Evolutionary conservation across 2,329 filamentous ascomycete genomes (phyloP).

Genomic region (Coniochaeta sp.): DNA sequence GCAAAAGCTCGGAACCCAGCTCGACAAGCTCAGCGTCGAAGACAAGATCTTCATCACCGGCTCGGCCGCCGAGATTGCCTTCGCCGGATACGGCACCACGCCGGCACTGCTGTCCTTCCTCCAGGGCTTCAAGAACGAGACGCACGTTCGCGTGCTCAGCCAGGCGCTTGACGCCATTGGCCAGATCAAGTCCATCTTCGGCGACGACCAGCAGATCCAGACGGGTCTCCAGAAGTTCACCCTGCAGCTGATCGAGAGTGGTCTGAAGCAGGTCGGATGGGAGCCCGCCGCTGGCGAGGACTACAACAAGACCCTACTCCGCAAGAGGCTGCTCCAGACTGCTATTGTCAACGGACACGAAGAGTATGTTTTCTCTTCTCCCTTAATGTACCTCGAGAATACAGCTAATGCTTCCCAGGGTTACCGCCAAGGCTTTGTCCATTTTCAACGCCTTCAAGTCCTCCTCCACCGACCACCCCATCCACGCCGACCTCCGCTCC

Average conservation of each 20-base stretch:
- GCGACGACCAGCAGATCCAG: slow-evolving; percentile 64
- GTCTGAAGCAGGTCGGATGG: slow-evolving; percentile 78
- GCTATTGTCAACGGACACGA: slow-evolving; percentile 74
- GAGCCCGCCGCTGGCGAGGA: slow-evolving; percentile 72
- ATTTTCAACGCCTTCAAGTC: slow-evolving; percentile 75
- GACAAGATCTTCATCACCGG: slow-evolving; percentile 92
- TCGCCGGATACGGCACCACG: slow-evolving; percentile 79
- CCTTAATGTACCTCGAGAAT: no score
- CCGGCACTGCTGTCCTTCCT: slow-evolving; percentile 76
- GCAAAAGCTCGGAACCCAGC: slow-evolving; percentile 69
- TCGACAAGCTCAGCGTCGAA: slow-evolving; percentile 68
- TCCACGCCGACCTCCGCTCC: slow-evolving; percentile 75
- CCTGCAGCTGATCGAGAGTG: slow-evolving; percentile 66
- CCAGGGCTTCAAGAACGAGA: slow-evolving; percentile 75
- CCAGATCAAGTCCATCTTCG: slow-evolving; percentile 78
- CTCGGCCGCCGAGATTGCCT: slow-evolving; percentile 81
- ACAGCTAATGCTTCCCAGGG: slow-evolving; percentile 26
- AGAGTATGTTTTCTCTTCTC: slow-evolving; percentile 41
- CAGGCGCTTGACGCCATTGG: slow-evolving; percentile 73
- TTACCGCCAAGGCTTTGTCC: slow-evolving; percentile 65
- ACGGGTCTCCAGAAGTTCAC: slow-evolving; percentile 71
- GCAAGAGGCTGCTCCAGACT: slow-evolving; percentile 69
- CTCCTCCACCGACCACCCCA: slow-evolving; percentile 58
- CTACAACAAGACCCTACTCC: slow-evolving; percentile 74
- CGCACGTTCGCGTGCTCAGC: slow-evolving; percentile 82